These are phyloP conservation scores for Euphrasia arctica DNA, from an alignment of 305 asterid species.

Conservation along the genomic window DNA sequence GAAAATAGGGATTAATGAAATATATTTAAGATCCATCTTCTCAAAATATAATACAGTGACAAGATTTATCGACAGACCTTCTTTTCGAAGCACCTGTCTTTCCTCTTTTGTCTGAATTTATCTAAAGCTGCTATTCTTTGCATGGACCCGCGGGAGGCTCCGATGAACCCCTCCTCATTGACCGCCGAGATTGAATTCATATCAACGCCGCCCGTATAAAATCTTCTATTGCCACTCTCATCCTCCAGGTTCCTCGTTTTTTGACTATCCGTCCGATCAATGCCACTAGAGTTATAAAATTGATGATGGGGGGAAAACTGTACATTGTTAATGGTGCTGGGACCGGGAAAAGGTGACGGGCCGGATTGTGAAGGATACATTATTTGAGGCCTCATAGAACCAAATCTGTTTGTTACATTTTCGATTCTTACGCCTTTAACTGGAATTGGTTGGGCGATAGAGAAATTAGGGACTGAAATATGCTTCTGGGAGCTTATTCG, in stretches of 20 bases:
- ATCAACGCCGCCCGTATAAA: constrained; percentile 34
- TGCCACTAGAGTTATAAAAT: constrained; percentile 18
- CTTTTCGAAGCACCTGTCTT: constrained; percentile 84
- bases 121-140: constrained; percentile 77
- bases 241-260: constrained; percentile 32
- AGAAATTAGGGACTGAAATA: constrained; percentile 32
- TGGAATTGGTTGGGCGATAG: constrained; percentile 56
- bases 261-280: constrained; percentile 44
- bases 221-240: constrained; percentile 49
- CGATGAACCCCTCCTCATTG: constrained; percentile 39
- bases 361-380: constrained; percentile 11
- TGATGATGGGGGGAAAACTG: constrained; percentile 41
- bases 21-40: neutral
- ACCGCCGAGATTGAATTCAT: neutral
- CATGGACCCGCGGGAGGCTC: constrained; percentile 36
- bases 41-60: neutral
- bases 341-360: constrained; percentile 21
- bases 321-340: constrained; percentile 36
- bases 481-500: constrained; percentile 27
- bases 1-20: neutral
- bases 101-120: constrained; percentile 80
- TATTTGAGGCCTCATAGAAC: constrained; percentile 44
- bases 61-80: constrained; percentile 45
- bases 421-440: constrained; percentile 52
- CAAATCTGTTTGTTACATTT: constrained; percentile 36